Base-by-base conservation (phyloP, 805 yeast genomes). In the Yamadazyma kitorensis region DNA sequence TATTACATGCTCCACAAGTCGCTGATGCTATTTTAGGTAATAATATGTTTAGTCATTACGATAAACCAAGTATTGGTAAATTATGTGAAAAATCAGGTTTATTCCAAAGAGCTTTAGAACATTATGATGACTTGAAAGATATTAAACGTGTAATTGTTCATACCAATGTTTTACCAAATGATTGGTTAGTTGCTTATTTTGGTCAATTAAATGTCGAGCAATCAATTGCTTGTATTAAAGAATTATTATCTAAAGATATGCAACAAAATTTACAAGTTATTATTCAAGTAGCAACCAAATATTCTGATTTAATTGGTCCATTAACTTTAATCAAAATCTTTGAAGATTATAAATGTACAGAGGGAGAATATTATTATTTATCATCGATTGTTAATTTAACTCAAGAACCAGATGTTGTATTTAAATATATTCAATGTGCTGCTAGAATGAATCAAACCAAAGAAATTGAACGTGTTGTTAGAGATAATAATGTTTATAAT, bases 11-110 rank as follows among this genome's bases (percentile, higher is more conserved):
- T 12, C 99, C 99, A 33, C 98, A 93, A 72, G 99, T 93, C 37
- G 99, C 98, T 27, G 98, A 93, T 64, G 99, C 99, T 14, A 93
- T 93, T 47, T 73, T 93, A 52, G 96, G 97, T 41, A 93, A 91
- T 62, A 80, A 82, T 41, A 91, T 93, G 86, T 93, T 94, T 68
- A 79, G 89, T 47, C 96, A 89, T 57, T 93, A 86, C 61, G 98
- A 93, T 61, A 84, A 86, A 51, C 88, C 94, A 50, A 82, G 94
- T 23, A 82, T 93, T 55, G 98, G 98, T 15, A 75, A 80, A 39
- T 74, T 94, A 47, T 80, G 96, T 61, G 99, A 93, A 66, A 87
- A 87, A 64, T 91, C 96, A n/a, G 98, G 97, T 13, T 73, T 93
- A 46, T 81, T 72, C 61, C 96, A 89, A 72, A 83, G 98, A 58